phyloP scores from a whole-genome alignment of 768 basidiomycete genomes.

The Naganishia vishniacii region DNA sequence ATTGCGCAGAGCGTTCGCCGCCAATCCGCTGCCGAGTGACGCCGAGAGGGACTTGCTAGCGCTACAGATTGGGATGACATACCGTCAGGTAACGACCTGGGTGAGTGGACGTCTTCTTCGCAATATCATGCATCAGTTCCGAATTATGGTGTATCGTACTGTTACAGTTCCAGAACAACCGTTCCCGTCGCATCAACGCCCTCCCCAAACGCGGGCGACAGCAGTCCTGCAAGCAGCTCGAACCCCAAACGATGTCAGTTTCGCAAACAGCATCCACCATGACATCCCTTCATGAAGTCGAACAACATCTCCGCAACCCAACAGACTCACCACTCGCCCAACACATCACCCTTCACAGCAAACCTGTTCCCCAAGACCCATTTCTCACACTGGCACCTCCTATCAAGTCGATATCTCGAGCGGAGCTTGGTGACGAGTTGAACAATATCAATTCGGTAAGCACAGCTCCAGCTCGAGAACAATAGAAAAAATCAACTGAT shows the following conservation, averaged over 20 bases:
- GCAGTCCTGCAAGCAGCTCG: not conserved
- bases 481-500: slow-evolving; percentile 3
- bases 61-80: not conserved
- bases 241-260: not conserved
- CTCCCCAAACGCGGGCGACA: not conserved
- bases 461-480: not conserved
- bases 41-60: slow-evolving; percentile 18
- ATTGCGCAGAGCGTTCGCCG: slow-evolving; percentile 5
- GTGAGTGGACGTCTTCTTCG: not conserved
- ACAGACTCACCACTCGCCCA: slow-evolving; percentile 20
- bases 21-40: slow-evolving; percentile 12
- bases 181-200: slow-evolving; percentile 5
- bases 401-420: not conserved
- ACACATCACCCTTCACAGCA: slow-evolving; percentile 2
- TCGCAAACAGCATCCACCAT: slow-evolving; percentile 3
- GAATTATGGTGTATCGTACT: not conserved
- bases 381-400: not conserved
- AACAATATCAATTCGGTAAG: slow-evolving; percentile 11
- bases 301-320: slow-evolving; percentile 15
- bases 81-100: slow-evolving; percentile 24
- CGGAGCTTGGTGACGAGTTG: not conserved
- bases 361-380: not conserved
- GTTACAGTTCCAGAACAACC: slow-evolving; percentile 27
- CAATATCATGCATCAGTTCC: not conserved
- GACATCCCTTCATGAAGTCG: not conserved